Base-by-base conservation (phyloP, 768 basidiomycete genomes). In the Austroboletus festivus region DNA sequence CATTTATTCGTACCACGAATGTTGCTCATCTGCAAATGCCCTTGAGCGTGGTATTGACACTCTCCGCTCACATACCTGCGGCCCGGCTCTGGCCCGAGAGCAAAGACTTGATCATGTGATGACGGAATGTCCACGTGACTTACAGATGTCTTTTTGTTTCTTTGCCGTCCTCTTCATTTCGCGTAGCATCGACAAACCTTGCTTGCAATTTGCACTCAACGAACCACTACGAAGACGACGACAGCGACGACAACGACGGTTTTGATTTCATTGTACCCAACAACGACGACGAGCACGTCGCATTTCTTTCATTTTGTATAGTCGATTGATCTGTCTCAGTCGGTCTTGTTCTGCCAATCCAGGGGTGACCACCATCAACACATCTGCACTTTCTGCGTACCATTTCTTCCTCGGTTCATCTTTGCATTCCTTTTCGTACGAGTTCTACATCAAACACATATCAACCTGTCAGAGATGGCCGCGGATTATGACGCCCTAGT, bases 391-490 rank as follows among this genome's bases (percentile, higher is more conserved):
- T n/a, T n/a, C n/a, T 12, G 37, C 59, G 20, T 52, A 37, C 41
- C n/a, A 20, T 21, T 26, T 15, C 19, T 18, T 42, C 7, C 20
- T 19, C 12, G 5, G 22, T 42, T 19, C 22, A n/a, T n/a, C n/a
- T n/a, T 49, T 41, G 37, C 22, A 24, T 22, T 24, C 23, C 23
- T 40, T 22, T 45, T 50, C 33, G 34, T 42, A 52, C 55, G 46
- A 26, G 39, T 55, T 39, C 33, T 33, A 26, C 45, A 34, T 44
- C 54, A 45, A 40, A 52, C 51, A 33, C 45, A 49, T 46, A 49
- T 23, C 15, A 40, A n/a, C 52, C 46, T 46, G 49, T 57, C 63
- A 52, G 54, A 59, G 50, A 66, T 56, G 64, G 56, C 56, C 44
- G 48, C 49, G 35, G 54, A 54, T 54, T 56, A 58, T 51, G 48